Base-by-base conservation (phyloP, 441 rosid genomes). In the Adansonia grandidieri region DNA sequence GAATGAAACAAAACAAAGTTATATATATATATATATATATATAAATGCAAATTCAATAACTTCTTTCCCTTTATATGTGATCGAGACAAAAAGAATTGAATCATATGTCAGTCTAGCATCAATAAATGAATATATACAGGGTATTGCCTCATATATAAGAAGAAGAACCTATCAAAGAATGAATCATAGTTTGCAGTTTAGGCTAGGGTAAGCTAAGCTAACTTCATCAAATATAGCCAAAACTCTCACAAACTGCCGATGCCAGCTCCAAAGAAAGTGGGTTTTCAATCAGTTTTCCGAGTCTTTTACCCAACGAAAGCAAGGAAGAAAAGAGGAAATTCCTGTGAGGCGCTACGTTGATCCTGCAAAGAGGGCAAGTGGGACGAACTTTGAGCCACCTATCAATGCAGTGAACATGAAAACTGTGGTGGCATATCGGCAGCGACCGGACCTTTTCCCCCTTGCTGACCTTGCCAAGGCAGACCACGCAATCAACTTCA, bases 381-480 rank as follows among this genome's bases (percentile, higher is more conserved):
- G 80, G 63, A 40, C 75, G 80, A 2, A 79, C 53, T 44, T 19
- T 71, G 32, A 86, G 83, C 88, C 88, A 86, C 8, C 80, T 28
- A n/a, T 84, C 85, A 56, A 86, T 82, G 76, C 86, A 86, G 4
- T 60, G 70, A 24, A 14, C 76, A 24, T 84, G 87, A 79, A 84
- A 84, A 32, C 65, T 64, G 56, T 84, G 86, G 32, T 68, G 64
- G 10, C 86, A 86, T 15, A 47, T 56, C 19, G 84, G 76, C 0
- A 84, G 62, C 17, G 9, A 73, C 58, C 70, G 78, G 2, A 76
- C 44, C 20, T 72, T 78, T 50, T 78, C 79, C 4, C 51, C 85
- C 0, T 11, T 22, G 11, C 42, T 71, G 51, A 83, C 62, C 74
- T 80, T 76, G 47, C 73, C 56, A 5, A 86, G 82, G 69, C 86